Evolutionary conservation across 2,329 filamentous ascomycete genomes (phyloP).

Genomic region (Penicillium sp.): DNA sequence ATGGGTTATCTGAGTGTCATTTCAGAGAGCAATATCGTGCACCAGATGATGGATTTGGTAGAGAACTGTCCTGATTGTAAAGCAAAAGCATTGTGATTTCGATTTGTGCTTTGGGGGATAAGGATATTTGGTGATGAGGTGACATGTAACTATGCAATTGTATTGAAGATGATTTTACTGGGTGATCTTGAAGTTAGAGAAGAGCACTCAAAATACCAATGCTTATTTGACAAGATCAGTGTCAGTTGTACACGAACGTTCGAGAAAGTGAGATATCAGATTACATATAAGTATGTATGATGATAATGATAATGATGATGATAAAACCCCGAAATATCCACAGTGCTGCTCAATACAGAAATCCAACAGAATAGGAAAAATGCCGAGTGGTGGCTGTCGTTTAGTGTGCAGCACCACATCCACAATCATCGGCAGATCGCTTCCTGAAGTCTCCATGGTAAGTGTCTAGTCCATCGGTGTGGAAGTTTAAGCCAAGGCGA

Average conservation of each 20-base stretch:
- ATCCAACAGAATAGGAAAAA: background rate
- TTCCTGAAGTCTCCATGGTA: conserved; percentile 49
- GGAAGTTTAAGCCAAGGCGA: conserved; percentile 38
- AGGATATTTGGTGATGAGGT: background rate
- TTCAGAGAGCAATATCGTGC: conserved; percentile 13
- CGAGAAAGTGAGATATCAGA: background rate
- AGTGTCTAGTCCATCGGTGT: conserved; percentile 42
- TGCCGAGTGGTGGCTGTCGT: background rate
- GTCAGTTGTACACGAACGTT: background rate
- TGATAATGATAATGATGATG: background rate
- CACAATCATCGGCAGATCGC: conserved; percentile 34
- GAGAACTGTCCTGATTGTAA: conserved; percentile 10
- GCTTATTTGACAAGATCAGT: background rate
- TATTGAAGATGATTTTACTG: background rate
- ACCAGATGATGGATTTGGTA: conserved; percentile 12
- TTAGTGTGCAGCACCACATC: conserved; percentile 30
- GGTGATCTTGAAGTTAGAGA: background rate
- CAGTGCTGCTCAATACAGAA: background rate
- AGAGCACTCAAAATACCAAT: background rate
- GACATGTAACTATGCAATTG: background rate
- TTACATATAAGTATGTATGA: background rate
- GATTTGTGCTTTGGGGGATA: background rate
- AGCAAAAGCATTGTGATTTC: background rate
- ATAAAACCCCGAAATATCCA: conserved; percentile 3
- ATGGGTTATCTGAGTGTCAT: no score